Evolutionary conservation across 2,329 filamentous ascomycete genomes (phyloP).

Genomic region (Calonectria multiphialidica): DNA sequence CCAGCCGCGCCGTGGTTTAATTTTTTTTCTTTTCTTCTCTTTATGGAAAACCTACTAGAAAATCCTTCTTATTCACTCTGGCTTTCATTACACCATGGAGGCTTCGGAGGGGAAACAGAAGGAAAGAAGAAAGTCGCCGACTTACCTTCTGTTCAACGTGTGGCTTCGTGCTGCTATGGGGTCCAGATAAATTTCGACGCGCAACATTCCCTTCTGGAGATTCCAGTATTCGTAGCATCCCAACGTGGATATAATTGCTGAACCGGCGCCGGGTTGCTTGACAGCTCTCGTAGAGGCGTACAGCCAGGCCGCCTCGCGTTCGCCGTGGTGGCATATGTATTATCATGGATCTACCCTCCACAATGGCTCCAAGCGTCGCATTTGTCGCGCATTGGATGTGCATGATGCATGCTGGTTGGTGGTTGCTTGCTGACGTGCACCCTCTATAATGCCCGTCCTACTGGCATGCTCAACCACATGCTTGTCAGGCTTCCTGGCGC

Average conservation of each 20-base stretch:
- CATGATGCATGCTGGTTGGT: too few species aligned
- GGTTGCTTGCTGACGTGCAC: too few species aligned
- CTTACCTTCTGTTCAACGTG: constrained; percentile 63
- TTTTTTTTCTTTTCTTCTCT: constrained; percentile 44
- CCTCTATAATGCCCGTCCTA: too few species aligned
- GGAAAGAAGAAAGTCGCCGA: constrained; percentile 68
- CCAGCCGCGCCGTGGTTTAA: constrained; percentile 13
- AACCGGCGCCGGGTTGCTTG: too few species aligned
- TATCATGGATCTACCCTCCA: too few species aligned
- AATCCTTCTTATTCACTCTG: constrained; percentile 79
- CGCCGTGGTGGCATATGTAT: too few species aligned
- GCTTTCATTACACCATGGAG: constrained; percentile 66
- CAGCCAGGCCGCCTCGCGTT: too few species aligned
- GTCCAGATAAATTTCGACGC: constrained; percentile 51
- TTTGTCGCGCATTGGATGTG: too few species aligned
- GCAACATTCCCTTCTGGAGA: constrained; percentile 45
- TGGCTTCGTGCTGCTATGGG: constrained; percentile 48
- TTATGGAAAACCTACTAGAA: constrained; percentile 56
- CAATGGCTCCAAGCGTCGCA: too few species aligned
- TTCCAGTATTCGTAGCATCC: neutral
- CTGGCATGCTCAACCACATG: too few species aligned
- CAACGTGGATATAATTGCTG: neutral
- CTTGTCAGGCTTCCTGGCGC: neutral
- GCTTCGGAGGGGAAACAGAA: constrained; percentile 78
- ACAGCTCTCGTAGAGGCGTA: too few species aligned